Evolutionary conservation across 2,329 filamentous ascomycete species (phyloP).

Genomic region (Neonectria neomacrospora): DNA sequence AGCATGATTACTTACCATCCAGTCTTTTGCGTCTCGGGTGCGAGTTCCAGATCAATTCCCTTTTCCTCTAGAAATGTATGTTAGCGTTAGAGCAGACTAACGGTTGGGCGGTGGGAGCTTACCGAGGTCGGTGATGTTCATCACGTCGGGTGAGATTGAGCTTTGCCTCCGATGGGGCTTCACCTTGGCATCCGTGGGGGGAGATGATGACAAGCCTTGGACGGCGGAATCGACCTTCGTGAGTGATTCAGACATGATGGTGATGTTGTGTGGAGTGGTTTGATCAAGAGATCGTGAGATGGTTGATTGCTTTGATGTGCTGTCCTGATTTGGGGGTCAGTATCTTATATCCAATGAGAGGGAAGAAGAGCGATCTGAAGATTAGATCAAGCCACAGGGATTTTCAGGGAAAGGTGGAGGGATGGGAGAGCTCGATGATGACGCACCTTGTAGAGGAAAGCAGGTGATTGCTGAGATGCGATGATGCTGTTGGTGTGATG

Average conservation of each 20-base stretch:
- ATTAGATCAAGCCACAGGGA: slow-evolving; percentile 1
- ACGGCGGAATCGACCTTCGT: slow-evolving; percentile 93
- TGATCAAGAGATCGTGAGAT: slow-evolving; percentile 40
- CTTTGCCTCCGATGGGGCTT: slow-evolving; percentile 75
- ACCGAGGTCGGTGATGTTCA: slow-evolving; percentile 88
- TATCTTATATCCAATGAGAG: not conserved
- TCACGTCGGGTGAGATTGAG: slow-evolving; percentile 74
- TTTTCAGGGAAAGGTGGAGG: not conserved
- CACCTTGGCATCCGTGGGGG: slow-evolving; percentile 65
- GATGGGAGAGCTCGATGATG: not conserved
- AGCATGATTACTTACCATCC: slow-evolving; percentile 75
- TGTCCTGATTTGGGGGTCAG: slow-evolving; percentile 25
- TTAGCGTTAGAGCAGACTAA: slow-evolving; percentile 26
- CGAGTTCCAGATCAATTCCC: slow-evolving; percentile 76
- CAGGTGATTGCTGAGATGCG: slow-evolving; percentile 36
- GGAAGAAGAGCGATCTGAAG: not conserved
- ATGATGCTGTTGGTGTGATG: slow-evolving; percentile 42
- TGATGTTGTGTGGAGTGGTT: slow-evolving; percentile 32
- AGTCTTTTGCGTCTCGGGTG: slow-evolving; percentile 85
- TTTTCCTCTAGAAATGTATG: slow-evolving; percentile 70
- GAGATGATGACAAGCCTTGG: slow-evolving; percentile 77
- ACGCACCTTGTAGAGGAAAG: slow-evolving; percentile 38
- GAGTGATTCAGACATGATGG: slow-evolving; percentile 66
- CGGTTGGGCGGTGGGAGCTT: slow-evolving; percentile 51
- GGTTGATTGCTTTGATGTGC: slow-evolving; percentile 30